These are phyloP conservation scores for Colletotrichum acutatum DNA, from an alignment of 2,329 filamentous ascomycete genomes.

Conservation along the genomic window DNA sequence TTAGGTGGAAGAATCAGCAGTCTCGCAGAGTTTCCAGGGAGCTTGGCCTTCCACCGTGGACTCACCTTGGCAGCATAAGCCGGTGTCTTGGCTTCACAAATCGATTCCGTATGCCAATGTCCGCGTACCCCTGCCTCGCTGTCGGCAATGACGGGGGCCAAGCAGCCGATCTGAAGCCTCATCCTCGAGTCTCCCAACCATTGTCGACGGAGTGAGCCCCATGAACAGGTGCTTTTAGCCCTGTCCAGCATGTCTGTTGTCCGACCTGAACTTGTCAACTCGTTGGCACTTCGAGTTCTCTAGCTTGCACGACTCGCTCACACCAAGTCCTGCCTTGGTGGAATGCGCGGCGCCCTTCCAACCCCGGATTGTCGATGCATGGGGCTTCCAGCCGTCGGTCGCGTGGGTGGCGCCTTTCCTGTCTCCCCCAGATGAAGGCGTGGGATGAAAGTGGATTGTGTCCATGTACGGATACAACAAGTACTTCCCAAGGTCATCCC, in stretches of 20 bases:
- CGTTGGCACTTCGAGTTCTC: background rate
- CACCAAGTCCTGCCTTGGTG: background rate
- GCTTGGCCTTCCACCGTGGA: background rate
- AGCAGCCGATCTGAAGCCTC: constrained; percentile 31
- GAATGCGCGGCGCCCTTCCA: background rate
- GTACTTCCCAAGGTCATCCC: constrained; percentile 2
- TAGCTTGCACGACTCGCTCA: background rate
- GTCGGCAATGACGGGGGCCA: constrained; percentile 29
- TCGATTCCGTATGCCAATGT: constrained; percentile 33
- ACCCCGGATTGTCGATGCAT: constrained; percentile 26
- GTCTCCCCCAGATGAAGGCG: background rate
- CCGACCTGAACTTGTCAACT: background rate
- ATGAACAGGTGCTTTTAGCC: constrained; percentile 11
- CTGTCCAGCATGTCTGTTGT: background rate
- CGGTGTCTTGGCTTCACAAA: constrained; percentile 23
- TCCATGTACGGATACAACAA: constrained; percentile 4
- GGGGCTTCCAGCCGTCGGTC: background rate
- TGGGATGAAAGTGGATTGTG: background rate
- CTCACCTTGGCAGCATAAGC: constrained; percentile 21
- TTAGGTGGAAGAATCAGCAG: background rate
- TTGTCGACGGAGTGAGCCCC: background rate
- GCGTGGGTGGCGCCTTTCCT: constrained; percentile 23
- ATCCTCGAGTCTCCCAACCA: constrained; percentile 22
- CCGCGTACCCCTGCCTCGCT: constrained; percentile 19
- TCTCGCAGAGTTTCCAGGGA: background rate